These are phyloP conservation scores for Canariomyces notabilis DNA, from an alignment of 2,329 filamentous ascomycete species.

Conservation along the genomic window DNA sequence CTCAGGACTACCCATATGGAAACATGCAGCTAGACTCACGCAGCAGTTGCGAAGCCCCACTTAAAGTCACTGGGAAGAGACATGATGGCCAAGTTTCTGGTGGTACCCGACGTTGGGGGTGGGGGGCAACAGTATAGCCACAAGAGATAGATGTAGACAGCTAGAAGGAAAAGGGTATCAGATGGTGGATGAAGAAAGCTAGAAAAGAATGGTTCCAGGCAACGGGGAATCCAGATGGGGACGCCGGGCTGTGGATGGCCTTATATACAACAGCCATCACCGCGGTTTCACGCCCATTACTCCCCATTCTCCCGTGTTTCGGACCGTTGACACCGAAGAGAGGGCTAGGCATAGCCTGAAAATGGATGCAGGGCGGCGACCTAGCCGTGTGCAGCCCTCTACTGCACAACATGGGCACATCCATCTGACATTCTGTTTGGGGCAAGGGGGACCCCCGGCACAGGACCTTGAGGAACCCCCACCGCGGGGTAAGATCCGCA, in stretches of 20 bases:
- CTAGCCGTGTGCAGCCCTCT: slow-evolving; percentile 15
- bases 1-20: not conserved
- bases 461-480: slow-evolving; percentile 14
- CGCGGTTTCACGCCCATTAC: slow-evolving; percentile 24
- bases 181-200: not conserved
- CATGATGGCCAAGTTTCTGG: slow-evolving; percentile 34
- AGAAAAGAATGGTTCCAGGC: not conserved
- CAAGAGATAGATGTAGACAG: not conserved
- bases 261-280: slow-evolving; percentile 22
- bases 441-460: slow-evolving; percentile 8
- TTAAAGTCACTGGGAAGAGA: slow-evolving; percentile 64
- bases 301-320: slow-evolving; percentile 40
- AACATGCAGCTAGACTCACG: slow-evolving; percentile 43
- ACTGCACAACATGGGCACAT: slow-evolving; percentile 4
- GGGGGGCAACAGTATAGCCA: no score
- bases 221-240: not conserved
- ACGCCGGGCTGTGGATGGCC: slow-evolving; percentile 8
- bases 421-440: no score
- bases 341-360: slow-evolving; percentile 32
- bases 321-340: slow-evolving; percentile 51
- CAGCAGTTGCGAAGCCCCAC: slow-evolving; percentile 77
- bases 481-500: slow-evolving; percentile 22
- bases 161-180: not conserved
- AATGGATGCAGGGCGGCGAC: slow-evolving; percentile 12
- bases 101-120: no score